Percentiles rank a stretch among this genome's conserved stretches.
These are phyloP conservation scores for Zea luxurians DNA, from an alignment of 176 grass and related monocot genomes.

Conservation along the genomic window DNA sequence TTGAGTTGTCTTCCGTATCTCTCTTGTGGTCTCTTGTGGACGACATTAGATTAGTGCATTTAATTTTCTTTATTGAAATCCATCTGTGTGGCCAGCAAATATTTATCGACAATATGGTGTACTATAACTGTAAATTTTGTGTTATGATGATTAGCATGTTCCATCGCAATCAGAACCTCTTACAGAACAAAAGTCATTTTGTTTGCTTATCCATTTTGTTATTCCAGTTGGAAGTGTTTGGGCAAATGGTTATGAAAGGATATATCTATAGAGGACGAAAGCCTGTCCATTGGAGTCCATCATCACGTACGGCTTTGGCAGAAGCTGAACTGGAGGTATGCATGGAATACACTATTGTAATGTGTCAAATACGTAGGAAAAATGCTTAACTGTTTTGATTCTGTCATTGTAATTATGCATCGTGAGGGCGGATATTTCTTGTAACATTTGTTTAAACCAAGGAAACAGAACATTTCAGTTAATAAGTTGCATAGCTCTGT, in stretches of 20 bases:
- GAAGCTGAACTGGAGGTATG: slow-evolving; percentile 97
- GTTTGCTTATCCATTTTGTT: slow-evolving; percentile 34
- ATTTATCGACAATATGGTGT: not conserved
- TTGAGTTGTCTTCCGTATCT: slow-evolving; percentile 17
- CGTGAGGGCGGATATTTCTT: not conserved
- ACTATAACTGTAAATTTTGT: not conserved
- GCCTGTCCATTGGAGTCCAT: slow-evolving; percentile 96
- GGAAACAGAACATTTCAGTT: not conserved
- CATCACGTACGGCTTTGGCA: slow-evolving; percentile 88
- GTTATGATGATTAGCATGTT: slow-evolving; percentile 22
- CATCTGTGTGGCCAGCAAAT: not conserved
- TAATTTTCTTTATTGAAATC: slow-evolving; percentile 1
- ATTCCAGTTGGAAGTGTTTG: slow-evolving; percentile 85
- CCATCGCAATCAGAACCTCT: slow-evolving; percentile 13
- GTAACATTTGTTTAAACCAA: slow-evolving; percentile 1
- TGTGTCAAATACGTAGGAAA: slow-evolving; percentile 15
- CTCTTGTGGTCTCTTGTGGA: slow-evolving; percentile 2
- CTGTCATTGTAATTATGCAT: slow-evolving; percentile 6
- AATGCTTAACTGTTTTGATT: slow-evolving; percentile 22
- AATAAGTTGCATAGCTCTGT: not conserved
- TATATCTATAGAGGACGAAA: slow-evolving; percentile 97
- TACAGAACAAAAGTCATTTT: slow-evolving; percentile 14
- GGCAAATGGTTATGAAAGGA: slow-evolving; percentile 88
- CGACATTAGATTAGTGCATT: not conserved
- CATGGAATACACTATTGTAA: slow-evolving; percentile 1